Percentiles rank a stretch among this genome's conserved stretches.
Conservation (phyloP, 345 rosid species). For the Euphorbia tirucalli region DNA sequence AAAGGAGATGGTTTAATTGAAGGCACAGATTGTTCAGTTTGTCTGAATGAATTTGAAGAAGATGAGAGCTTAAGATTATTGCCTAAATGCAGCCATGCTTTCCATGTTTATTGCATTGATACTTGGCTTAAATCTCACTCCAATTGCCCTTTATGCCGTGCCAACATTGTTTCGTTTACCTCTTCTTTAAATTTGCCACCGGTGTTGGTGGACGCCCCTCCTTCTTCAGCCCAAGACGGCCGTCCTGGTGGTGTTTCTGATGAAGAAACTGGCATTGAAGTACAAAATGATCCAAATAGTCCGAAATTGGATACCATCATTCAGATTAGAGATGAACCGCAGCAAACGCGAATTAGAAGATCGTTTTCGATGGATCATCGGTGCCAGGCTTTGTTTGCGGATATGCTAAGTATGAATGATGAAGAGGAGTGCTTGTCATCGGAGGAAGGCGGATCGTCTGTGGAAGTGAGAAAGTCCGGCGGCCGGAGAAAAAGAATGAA, state of each 20-base stretch:
- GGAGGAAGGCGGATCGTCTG: conserved; percentile 27
- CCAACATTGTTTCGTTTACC: conserved; percentile 42
- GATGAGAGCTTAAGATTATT: conserved; percentile 71
- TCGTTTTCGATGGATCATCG: conserved; percentile 62
- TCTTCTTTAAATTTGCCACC: conserved; percentile 30
- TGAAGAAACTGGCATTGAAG: conserved; percentile 27
- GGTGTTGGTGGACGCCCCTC: background rate
- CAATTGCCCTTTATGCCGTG: conserved; percentile 87
- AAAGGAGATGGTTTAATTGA: conserved; percentile 50
- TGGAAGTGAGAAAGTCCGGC: conserved; percentile 24
- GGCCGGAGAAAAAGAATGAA: conserved; percentile 39
- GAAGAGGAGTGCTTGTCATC: conserved; percentile 26
- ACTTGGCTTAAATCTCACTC: conserved; percentile 85
- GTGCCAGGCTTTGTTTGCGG: conserved; percentile 37
- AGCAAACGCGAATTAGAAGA: conserved; percentile 30
- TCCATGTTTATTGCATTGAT: conserved; percentile 84
- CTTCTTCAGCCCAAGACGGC: background rate
- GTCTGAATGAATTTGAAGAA: conserved; percentile 80
- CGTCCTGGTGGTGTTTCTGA: background rate
- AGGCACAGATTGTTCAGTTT: conserved; percentile 80
- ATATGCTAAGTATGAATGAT: conserved; percentile 33
- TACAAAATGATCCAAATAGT: background rate
- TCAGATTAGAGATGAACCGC: conserved; percentile 37
- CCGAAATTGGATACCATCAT: conserved; percentile 32
- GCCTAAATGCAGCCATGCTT: conserved; percentile 83